A percentile compares a stretch with the other conserved stretches of the same genome.
These are phyloP conservation scores for Backusella sp. DNA, from an alignment of 192 early-diverging fungal genomes.

Conservation along the genomic window DNA sequence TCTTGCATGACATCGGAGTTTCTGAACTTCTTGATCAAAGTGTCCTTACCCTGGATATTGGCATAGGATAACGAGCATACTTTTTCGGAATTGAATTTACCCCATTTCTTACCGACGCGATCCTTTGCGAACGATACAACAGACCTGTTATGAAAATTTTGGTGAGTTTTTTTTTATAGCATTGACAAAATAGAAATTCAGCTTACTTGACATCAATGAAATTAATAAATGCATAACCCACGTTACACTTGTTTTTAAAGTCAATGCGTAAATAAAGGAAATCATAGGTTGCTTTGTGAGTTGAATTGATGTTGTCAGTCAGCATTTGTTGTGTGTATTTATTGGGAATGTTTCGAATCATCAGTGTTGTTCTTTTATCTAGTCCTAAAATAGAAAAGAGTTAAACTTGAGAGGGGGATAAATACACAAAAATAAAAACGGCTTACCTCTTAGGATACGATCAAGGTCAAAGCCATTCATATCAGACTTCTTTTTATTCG, in stretches of 20 bases:
- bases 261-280: constrained; percentile 88
- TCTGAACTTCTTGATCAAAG: constrained; percentile 75
- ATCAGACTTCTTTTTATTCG: background rate
- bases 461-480: constrained; percentile 23
- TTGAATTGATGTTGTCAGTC: constrained; percentile 65
- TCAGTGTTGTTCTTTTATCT: constrained; percentile 77
- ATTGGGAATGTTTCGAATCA: constrained; percentile 89
- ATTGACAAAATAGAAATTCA: too few relatives aligned
- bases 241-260: constrained; percentile 87
- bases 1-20: constrained; percentile 82
- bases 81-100: constrained; percentile 77
- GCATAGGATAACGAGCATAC: constrained; percentile 74
- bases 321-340: constrained; percentile 84
- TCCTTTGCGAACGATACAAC: constrained; percentile 64
- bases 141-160: constrained; percentile 26
- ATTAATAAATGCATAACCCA: constrained; percentile 78
- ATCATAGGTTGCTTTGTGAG: constrained; percentile 66
- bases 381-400: constrained; percentile 29
- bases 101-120: constrained; percentile 77
- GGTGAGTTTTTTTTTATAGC: too few relatives aligned
- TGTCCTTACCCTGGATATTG: constrained; percentile 71
- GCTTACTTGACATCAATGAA: constrained; percentile 53
- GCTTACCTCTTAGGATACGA: constrained; percentile 15
- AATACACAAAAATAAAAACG: background rate
- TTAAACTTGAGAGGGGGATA: background rate